Evolutionary conservation across 1,284 basidiomycete genomes (phyloP), one percentile per base, ranked within the genome.

Genomic region (Ganoderma lucidum): DNA sequence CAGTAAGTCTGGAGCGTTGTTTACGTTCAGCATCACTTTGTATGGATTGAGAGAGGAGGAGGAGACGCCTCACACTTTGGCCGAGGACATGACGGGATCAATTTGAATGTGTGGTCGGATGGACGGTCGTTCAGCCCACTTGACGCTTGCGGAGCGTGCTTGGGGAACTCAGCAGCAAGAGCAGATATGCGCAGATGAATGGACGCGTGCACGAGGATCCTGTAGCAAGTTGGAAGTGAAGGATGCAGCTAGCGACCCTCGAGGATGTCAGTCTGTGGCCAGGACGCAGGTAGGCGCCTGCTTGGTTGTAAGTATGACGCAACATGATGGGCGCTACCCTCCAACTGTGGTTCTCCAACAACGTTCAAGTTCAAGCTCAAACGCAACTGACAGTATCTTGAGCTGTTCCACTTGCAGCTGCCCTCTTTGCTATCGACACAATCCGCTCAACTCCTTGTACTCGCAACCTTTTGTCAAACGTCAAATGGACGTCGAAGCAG

Each of bases 1-100:
- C 90, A 8, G 95, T 92, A 65, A 99, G 86, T 74, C 96, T 97
- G 39, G 2, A 30, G 6, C 8, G 5, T 19, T 9, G 23, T 35
- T 28, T 19, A 67, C 14, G 30, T 35, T 28, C 45, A 67, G 62
- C 28, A 48, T 30, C 19, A n/a, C 15, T 17, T 15, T 12, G 3
- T 35, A n/a, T 32, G 32, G 9, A 1, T 44, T 15, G n/a, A 4
- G 8, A 14, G 1, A 15, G 28, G 19, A 19, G 1, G 19, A 19
- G 1, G 15, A 19, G 19, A 39, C 19, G 15, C 63, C 75, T 70
- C 60, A 75, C 75, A 76, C 74, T 63, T 76, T 76, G 15, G 70
- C 53, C 59, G 73, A 53, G 56, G 73, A 70, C 70, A 74, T 74
- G 35, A 42, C 37, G 23, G 10, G 35, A 23, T 23, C 35, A 55